These are phyloP conservation scores for Penicillium sp. DNA, from an alignment of 2,329 filamentous ascomycete genomes.

Conservation along the genomic window DNA sequence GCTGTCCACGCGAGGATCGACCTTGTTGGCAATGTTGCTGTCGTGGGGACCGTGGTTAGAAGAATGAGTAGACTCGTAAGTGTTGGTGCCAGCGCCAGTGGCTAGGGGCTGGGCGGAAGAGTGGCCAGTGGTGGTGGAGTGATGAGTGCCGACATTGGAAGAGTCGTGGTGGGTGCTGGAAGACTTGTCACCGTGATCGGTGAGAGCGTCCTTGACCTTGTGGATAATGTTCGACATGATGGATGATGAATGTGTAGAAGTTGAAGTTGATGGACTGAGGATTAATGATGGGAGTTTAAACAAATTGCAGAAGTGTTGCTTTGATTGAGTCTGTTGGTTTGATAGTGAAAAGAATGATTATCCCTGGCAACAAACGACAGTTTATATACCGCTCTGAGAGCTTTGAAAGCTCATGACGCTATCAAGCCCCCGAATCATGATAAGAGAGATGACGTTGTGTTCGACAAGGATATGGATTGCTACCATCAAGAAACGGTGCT, in stretches of 20 bases:
- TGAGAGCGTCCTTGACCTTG: constrained; percentile 27
- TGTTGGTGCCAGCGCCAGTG: constrained; percentile 8
- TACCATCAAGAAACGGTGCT: constrained; percentile 1
- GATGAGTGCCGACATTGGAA: neutral
- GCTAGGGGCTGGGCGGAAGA: neutral
- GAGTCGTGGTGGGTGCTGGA: constrained; percentile 7
- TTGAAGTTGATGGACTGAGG: neutral
- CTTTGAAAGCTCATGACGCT: constrained; percentile 1
- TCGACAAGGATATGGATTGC: neutral
- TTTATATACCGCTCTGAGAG: constrained; percentile 4
- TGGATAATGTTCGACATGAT: constrained; percentile 21
- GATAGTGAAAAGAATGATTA: neutral
- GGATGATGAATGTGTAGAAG: neutral
- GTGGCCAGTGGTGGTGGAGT: constrained; percentile 12
- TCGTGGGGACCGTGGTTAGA: constrained; percentile 17
- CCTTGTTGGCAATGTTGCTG: constrained; percentile 17
- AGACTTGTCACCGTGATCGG: constrained; percentile 18
- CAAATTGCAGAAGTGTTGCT: neutral
- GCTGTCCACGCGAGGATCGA: constrained; percentile 17
- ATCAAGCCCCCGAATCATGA: constrained; percentile 3
- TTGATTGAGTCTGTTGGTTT: neutral
- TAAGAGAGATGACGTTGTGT: constrained; percentile 9
- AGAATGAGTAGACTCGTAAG: constrained; percentile 12
- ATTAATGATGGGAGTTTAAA: neutral
- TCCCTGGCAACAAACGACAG: neutral